Conservation (phyloP, 1,284 basidiomycete species). For the Austroboletus novae-zelandiae region DNA sequence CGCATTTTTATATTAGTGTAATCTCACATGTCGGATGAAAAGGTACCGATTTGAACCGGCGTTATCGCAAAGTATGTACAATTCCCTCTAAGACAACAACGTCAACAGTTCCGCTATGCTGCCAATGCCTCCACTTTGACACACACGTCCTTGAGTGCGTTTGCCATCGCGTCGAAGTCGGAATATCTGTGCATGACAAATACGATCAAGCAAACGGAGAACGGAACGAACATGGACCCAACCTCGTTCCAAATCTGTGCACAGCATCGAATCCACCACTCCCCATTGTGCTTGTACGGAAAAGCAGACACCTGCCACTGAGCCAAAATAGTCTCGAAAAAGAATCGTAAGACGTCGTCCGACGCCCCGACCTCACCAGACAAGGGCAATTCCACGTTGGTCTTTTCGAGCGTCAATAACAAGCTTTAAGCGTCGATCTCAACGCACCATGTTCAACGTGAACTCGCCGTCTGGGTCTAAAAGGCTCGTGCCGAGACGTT, state of each 20-base stretch:
- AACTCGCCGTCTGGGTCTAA: conserved; percentile 63
- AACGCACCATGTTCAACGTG: conserved; percentile 71
- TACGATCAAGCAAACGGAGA: not conserved
- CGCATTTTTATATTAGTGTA: too few species aligned
- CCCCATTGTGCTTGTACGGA: conserved; percentile 53
- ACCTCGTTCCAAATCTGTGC: conserved; percentile 74
- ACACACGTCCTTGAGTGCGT: conserved; percentile 26
- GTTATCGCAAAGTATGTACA: too few species aligned
- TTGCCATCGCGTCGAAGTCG: conserved; percentile 30
- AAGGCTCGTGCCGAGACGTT: conserved; percentile 63
- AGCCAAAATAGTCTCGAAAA: conserved; percentile 39
- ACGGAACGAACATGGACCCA: conserved; percentile 25
- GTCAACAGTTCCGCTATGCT: not conserved
- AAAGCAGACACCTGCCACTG: conserved; percentile 39
- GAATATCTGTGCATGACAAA: conserved; percentile 25
- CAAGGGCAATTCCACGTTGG: conserved; percentile 58
- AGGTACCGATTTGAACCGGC: too few species aligned
- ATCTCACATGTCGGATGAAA: too few species aligned
- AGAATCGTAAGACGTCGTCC: conserved; percentile 31
- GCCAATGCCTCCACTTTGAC: conserved; percentile 16
- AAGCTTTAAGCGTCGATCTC: not conserved
- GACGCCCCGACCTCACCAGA: conserved; percentile 33
- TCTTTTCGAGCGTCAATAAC: conserved; percentile 17
- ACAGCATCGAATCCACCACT: conserved; percentile 72
- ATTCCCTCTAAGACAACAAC: not conserved